phyloP scores from a whole-genome alignment of 805 yeast species.

The Yarrowia sp. region DNA sequence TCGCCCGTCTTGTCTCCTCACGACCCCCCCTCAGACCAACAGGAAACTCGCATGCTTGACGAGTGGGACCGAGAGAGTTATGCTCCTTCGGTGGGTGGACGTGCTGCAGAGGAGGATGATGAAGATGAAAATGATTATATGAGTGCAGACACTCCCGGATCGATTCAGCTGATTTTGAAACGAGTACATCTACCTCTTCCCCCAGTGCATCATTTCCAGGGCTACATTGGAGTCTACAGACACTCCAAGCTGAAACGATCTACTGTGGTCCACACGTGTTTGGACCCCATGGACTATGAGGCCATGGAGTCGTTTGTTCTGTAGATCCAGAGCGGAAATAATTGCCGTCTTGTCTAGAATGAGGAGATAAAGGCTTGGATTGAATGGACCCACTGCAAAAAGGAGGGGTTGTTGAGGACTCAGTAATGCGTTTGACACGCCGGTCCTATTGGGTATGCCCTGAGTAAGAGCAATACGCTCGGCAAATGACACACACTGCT shows the following conservation, averaged over 20 bases:
- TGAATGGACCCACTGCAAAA: not conserved
- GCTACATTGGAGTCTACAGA: slow-evolving; percentile 21
- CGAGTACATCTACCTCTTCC: not conserved
- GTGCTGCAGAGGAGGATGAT: not conserved
- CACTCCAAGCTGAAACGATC: slow-evolving; percentile 16
- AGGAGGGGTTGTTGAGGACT: not conserved
- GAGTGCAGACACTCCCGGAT: slow-evolving; percentile 4
- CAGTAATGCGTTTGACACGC: too few species aligned
- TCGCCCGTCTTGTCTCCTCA: slow-evolving; percentile 11
- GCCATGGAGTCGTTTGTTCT: not conserved
- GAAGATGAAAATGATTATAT: not conserved
- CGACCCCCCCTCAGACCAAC: not conserved
- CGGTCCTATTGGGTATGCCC: not conserved
- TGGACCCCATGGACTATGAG: slow-evolving; percentile 1
- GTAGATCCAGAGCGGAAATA: not conserved
- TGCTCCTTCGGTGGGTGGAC: slow-evolving; percentile 4
- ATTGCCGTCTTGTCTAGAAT: too few species aligned
- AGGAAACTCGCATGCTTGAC: slow-evolving; percentile 11
- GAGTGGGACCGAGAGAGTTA: slow-evolving; percentile 20
- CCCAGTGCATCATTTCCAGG: slow-evolving; percentile 17
- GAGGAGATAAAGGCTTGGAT: not conserved
- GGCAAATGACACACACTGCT: too few species aligned
- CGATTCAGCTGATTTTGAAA: not conserved
- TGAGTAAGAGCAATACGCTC: too few species aligned
- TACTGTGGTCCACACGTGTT: slow-evolving; percentile 15